Evolutionary conservation across 2,329 filamentous ascomycete species (phyloP), one percentile per base, ranked within the genome.

Genomic region (Orbilia blumenaviensis): DNA sequence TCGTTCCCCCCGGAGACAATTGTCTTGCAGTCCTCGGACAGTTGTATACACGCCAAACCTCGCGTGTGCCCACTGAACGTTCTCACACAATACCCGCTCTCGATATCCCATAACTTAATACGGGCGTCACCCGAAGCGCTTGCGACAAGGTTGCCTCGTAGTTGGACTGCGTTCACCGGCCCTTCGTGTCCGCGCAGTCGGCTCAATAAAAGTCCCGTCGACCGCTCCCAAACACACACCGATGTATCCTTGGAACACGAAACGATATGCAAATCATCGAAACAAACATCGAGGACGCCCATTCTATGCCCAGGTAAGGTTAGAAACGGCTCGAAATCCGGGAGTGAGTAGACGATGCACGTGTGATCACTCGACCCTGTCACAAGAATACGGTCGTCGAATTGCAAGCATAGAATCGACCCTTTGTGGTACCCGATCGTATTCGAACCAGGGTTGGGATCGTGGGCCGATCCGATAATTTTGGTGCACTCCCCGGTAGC

Each of bases 1-100:
- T 98, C 95, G 81, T 97, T 99, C 50, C 95, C 95, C 8, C 95
- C 95, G 16, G 93, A 95, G 54, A 96, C 91, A 54, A 99, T 93
- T 78, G 92, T 95, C 63, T 92, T 90, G n/a, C 93, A 93, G 81
- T 99, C 94, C 80, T 97, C 93, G 42, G 91, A 94, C 83, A 98
- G 97, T 82, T 99, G 95, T 64, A 95, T 93, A 83, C 95, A 97
- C 2, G 95, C 95, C 32, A 99, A 88, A 6, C 95, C 95, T 81
- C 96, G 94, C 82, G 93, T 95, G 83, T 96, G 93, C 66, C 92
- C 93, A 4, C 88, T 85, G 81, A 99, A 96, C 83, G 97, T 93
- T 81, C 94, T 93, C 81, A 97, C 91, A 80, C 92, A 92, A 81
- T 91, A 90, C 64, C 93, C 94, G 41, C 92, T 93, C 80, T 93